These are phyloP conservation scores for Fusarium coffeatum DNA, from an alignment of 2,329 filamentous ascomycete species.

Conservation along the genomic window DNA sequence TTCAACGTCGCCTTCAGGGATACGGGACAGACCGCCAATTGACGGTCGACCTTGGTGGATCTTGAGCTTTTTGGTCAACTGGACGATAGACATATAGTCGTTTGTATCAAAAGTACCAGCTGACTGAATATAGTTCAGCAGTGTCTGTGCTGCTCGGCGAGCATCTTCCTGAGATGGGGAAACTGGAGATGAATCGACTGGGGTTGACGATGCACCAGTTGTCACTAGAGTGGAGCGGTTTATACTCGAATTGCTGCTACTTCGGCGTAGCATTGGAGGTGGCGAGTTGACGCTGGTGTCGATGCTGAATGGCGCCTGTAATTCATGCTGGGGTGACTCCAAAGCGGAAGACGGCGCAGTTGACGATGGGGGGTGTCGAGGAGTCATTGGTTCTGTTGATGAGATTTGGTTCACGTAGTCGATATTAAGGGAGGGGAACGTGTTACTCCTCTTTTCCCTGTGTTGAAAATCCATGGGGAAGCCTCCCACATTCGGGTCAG, in stretches of 20 bases:
- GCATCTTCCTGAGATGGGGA: conserved; percentile 89
- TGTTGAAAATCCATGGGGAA: conserved; percentile 74
- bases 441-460: conserved; percentile 80
- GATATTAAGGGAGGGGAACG: conserved; percentile 79
- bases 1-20: conserved; percentile 68
- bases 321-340: conserved; percentile 63
- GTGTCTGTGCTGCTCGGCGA: conserved; percentile 80
- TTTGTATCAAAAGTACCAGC: conserved; percentile 78
- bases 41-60: conserved; percentile 61
- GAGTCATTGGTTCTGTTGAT: conserved; percentile 60
- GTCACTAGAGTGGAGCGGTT: conserved; percentile 38
- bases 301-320: conserved; percentile 57
- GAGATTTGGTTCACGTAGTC: conserved; percentile 63
- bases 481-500: conserved; percentile 75
- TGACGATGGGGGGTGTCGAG: conserved; percentile 60
- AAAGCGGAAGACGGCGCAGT: conserved; percentile 64
- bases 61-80: conserved; percentile 87
- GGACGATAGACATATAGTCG: conserved; percentile 81
- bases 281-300: conserved; percentile 58
- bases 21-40: conserved; percentile 64
- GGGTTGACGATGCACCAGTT: conserved; percentile 38
- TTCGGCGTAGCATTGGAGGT: conserved; percentile 49
- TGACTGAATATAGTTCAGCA: conserved; percentile 83
- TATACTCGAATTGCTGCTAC: conserved; percentile 53
- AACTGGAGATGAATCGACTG: conserved; percentile 66